Percentiles rank a stretch among this genome's conserved stretches.
Conservation (phyloP, 176 grass and related monocot species). For the Ampelocalamus luodianensis region DNA sequence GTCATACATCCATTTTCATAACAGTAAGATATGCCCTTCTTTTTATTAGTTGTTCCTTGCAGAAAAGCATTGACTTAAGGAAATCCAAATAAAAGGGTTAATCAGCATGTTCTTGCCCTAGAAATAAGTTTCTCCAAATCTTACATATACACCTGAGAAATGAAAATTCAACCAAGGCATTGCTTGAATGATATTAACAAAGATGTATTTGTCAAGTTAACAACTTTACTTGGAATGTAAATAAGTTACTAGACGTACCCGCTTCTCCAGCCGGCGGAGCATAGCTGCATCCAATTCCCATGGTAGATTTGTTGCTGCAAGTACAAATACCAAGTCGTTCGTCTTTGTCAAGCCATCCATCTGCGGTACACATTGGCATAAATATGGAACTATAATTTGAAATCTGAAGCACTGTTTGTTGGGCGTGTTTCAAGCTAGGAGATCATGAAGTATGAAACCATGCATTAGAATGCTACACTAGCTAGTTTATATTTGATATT, state of each 20-base stretch:
- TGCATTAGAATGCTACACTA: slow-evolving; percentile 4
- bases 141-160: background rate
- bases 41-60: background rate
- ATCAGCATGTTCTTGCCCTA: background rate
- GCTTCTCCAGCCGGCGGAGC: slow-evolving; percentile 90
- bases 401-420: background rate
- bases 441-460: background rate
- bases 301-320: slow-evolving; percentile 94
- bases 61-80: background rate
- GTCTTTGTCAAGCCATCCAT: slow-evolving; percentile 98
- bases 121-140: background rate
- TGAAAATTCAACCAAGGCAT: slow-evolving; percentile 9
- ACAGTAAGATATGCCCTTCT: background rate
- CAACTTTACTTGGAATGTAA: slow-evolving; percentile 10
- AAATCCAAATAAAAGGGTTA: slow-evolving; percentile 1
- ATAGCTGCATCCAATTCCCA: slow-evolving; percentile 97
- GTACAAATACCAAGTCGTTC: slow-evolving; percentile 90
- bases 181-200: background rate
- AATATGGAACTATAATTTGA: slow-evolving; percentile 17
- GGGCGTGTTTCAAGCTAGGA: slow-evolving; percentile 5
- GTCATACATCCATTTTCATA: slow-evolving; percentile 8
- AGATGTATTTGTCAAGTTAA: background rate
- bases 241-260: slow-evolving; percentile 34
- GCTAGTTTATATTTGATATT: background rate
- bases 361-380: slow-evolving; percentile 56